Base-by-base conservation (phyloP, 768 basidiomycete genomes). In the Tephrocybe sp. region DNA sequence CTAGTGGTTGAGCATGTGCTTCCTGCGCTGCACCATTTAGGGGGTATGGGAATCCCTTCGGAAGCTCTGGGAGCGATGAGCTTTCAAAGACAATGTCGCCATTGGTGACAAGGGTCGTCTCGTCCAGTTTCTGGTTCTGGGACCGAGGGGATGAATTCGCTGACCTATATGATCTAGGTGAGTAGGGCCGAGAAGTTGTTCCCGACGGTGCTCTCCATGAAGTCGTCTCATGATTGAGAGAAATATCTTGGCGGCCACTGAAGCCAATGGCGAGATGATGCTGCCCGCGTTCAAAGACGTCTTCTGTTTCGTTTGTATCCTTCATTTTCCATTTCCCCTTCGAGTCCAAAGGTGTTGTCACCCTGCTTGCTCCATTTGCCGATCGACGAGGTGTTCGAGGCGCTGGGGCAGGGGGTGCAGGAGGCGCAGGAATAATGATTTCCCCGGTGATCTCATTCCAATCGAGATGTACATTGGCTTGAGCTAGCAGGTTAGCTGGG, bases 381-480 rank as follows among this genome's bases (percentile, higher is more conserved):
- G 34, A 26, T n/a, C 46, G 52, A n/a, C 47, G 52, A 5, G 32
- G 11, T 14, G 48, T 45, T 17, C 30, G 31, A 8, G 42, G 43
- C 26, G 41, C 39, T n/a, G 51, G 51, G 17, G 43, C 34, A 39
- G 49, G 51, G 19, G 52, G 38, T 4, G 51, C 12, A 51, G 38
- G 20, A 9, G 54, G 35, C 30, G 38, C 43, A 31, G 34, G 22
- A 11, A 20, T n/a, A 20, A 19, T n/a, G 11, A 26, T 10, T 40
- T 65, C 53, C 23, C 55, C 66, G 6, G 79, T 58, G 35, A 78
- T 71, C 16, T 60, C 58, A 19, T 64, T 60, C 82, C 80, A 83
- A 45, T 77, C 73, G 33, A 76, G 60, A 49, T 74, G 73, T 1
- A 65, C 60, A 1, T 76, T 73, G 1, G 81, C 79, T 52, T 81